Base-by-base conservation (phyloP, 202 grass and related monocot species). In the Setaria italica region DNA sequence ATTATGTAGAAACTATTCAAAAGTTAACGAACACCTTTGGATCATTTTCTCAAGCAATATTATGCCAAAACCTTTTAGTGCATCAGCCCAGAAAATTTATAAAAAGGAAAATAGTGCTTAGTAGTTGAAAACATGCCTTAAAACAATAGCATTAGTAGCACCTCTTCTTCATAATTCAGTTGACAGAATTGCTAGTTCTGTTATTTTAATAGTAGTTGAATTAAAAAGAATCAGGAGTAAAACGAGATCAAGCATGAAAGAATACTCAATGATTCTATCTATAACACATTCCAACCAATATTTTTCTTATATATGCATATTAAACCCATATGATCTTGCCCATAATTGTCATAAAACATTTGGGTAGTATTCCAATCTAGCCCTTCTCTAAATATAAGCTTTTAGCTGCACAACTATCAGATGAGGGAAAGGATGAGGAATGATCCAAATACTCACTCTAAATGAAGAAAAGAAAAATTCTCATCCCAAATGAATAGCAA, bases 31-130 rank as follows among this genome's bases (percentile, higher is more conserved):
- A 62, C 17, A 76, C 14, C 30, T 85, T 65, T 56, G 7, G 34
- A 76, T 46, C 71, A 25, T 49, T 85, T 57, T 86, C 77, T 54
- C 17, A 71, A 71, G 71, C 11, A 69, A 58, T 33, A 70, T 30
- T 33, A 84, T 72, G 78, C 19, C 34, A 83, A 86, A 75, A 76
- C 42, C 46, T 55, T 25, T 25, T 14, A 80, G 17, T 43, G 49
- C 32, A 90, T 46, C 63, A 87, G 12, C 42, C 56, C 81, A 72
- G 43, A 90, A 86, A 80, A 17, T 47, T 10, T 53, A 59, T 20
- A 41, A 82, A 76, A 29, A 1, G 46, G 17, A 85, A 41, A 69
- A 63, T 50, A 43, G 41, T 60, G 41, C 49, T 51, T 21, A 68
- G 15, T 17, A 80, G n/a, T 34, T 68, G n/a, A 62, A 85, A 76